Conservation (phyloP, 257 asterid species). For the Fraxinus americana region DNA sequence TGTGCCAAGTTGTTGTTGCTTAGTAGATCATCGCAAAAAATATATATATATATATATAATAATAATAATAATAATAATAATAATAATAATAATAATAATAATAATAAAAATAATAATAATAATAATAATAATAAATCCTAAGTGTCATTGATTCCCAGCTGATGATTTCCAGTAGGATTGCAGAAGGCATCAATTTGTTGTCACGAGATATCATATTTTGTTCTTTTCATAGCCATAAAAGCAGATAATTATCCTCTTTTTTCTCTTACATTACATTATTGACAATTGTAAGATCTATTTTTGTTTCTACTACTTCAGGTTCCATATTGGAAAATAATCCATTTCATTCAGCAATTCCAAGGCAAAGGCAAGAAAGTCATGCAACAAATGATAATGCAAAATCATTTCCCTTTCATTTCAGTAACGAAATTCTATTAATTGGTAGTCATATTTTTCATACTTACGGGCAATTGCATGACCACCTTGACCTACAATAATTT, state of each 20-base stretch:
- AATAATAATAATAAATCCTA: neutral
- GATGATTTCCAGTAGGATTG: neutral
- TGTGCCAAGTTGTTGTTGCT: neutral
- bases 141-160: neutral
- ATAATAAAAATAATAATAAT: too few species aligned
- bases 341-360: neutral
- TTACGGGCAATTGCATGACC: neutral
- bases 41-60: too few species aligned
- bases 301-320: neutral
- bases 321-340: neutral
- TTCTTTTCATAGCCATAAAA: neutral
- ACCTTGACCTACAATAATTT: neutral
- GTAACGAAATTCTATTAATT: neutral
- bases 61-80: too few species aligned
- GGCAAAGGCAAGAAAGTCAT: neutral
- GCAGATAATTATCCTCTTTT: neutral
- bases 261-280: neutral
- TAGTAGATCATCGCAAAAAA: neutral
- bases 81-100: too few species aligned
- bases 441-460: neutral
- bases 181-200: neutral
- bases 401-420: neutral
- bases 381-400: neutral
- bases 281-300: neutral
- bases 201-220: neutral